Base-by-base conservation (phyloP, 2,329 filamentous ascomycete species). In the Gnomoniopsis sp. region DNA sequence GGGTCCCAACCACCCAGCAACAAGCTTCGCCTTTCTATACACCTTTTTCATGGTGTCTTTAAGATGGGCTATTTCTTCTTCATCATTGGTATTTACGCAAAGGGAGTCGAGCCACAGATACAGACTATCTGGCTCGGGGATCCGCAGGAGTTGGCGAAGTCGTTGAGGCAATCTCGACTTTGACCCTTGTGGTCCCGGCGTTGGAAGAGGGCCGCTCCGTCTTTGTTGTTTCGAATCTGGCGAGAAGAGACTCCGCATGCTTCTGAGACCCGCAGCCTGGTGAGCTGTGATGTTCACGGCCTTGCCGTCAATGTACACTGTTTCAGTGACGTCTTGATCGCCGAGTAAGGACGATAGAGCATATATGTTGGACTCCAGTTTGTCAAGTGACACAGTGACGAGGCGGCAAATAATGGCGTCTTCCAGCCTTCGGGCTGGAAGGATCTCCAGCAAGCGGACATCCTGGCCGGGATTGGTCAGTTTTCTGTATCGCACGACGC, bases 381-480 rank as follows among this genome's bases (percentile, higher is more conserved):
- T 61, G 49, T 57, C 66, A 41, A 73, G 66, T 2, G 63, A 61
- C 34, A 67, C 59, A 22, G 67, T 70, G 26, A 74, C 62, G 26
- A 74, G 63, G 15, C 72, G 72, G 54, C 70, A 73, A n/a, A 68
- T 65, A 44, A 73, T 59, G 10, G 65, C 63, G 23, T 72, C 71
- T 23, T 64, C 64, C 53, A 70, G 60, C 48, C 59, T 62, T 61
- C 61, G 63, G 26, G 67, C 59, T 8, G 71, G 65, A 48, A 70
- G 66, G 41, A 74, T 62, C 62, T 73, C 71, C 11, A 74, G 62
- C 55, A 73, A 62, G 26, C 71, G 71, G 21, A 72, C 34, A 19
- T 44, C 36, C 38, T 44, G 36, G 8, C 19, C 8, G 7, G 50
- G 50, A n/a, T 12, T 30, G 4, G 14, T 15, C n/a, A 53, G 50